Base-by-base conservation (phyloP, 2,329 filamentous ascomycete species). In the Diaporthe sp. region DNA sequence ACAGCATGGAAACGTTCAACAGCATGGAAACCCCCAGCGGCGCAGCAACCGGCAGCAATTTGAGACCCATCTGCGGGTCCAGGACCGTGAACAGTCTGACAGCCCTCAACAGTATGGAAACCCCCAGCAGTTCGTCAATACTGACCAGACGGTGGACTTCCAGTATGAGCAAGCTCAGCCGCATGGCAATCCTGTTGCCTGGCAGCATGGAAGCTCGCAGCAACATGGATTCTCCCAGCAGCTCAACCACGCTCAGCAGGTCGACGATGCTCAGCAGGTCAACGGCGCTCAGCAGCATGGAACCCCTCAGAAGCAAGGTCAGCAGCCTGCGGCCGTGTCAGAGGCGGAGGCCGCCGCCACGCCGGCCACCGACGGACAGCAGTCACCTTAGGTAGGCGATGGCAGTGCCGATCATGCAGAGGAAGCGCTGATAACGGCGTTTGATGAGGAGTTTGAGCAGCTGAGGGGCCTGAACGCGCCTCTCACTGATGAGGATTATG, bases 361-460 rank as follows among this genome's bases (percentile, higher is more conserved):
- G 8, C 60, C 60, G 13, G 25, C 12, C 60, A 31, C 15, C 17
- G 39, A 31, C 17, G 39, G 39, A 22, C 60, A 28, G 42, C 39
- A 47, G 42, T 47, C 39, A 31, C 28, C 60, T 65, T 31, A 65
- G 39, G 60, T 13, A 47, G 60, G 9, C 44, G 60, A 28, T 28
- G 13, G 9, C 39, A 17, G 10, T 15, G 22, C 2, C 39, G 7
- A 12, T 1, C n/a, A 42, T n/a, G 37, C 58, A 20, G n/a, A 10
- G n/a, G 12, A n/a, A 20, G 4, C 2, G 39, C n/a, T 2, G 39
- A 13, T 9, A 12, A 0, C 15, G 8, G 2, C 3, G 3, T 3
- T 17, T 31, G 20, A 1, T 6, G 10, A 3, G n/a, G 9, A 12
- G 15, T 17, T 44, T 17, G 55, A 37, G 8, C 20, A 10, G 3